These are phyloP conservation scores for Phaseolus coccineus DNA, from an alignment of 331 rosid genomes.

Conservation along the genomic window DNA sequence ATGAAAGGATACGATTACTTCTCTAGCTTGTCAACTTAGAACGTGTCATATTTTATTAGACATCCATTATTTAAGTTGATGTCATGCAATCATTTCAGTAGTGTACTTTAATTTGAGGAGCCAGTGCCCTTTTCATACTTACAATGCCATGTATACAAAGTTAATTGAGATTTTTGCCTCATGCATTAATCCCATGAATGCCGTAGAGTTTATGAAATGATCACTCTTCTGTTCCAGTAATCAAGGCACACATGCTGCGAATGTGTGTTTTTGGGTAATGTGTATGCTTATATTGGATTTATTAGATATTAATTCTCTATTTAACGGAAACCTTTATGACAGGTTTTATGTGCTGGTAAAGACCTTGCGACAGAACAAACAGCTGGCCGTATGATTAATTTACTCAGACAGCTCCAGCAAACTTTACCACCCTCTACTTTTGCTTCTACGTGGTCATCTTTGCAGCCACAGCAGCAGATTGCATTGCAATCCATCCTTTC, in stretches of 20 bases:
- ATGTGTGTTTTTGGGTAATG: not conserved
- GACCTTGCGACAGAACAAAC: slow-evolving; percentile 97
- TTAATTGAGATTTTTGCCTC: not conserved
- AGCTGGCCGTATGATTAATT: slow-evolving; percentile 75
- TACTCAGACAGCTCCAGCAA: slow-evolving; percentile 91
- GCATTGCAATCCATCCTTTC: slow-evolving; percentile 92
- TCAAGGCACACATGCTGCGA: not conserved
- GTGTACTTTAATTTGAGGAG: not conserved
- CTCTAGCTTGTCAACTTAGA: not conserved
- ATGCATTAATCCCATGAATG: not conserved
- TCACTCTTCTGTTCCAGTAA: not conserved
- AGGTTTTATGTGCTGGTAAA: slow-evolving; percentile 95
- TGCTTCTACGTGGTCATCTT: slow-evolving; percentile 93
- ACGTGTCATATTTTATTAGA: not conserved
- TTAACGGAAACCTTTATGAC: slow-evolving; percentile 39
- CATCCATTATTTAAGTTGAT: not conserved
- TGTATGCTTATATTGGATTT: slow-evolving; percentile 11
- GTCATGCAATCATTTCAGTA: not conserved
- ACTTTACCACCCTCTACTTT: slow-evolving; percentile 84
- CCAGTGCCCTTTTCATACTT: not conserved
- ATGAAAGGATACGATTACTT: not conserved
- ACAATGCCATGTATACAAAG: not conserved
- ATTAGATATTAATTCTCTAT: slow-evolving; percentile 20
- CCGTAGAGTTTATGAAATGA: not conserved
- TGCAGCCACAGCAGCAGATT: slow-evolving; percentile 97